Evolutionary conservation across 345 rosid genomes (phyloP), one percentile per base, ranked within the genome.

Genomic region (Salix purpurea): DNA sequence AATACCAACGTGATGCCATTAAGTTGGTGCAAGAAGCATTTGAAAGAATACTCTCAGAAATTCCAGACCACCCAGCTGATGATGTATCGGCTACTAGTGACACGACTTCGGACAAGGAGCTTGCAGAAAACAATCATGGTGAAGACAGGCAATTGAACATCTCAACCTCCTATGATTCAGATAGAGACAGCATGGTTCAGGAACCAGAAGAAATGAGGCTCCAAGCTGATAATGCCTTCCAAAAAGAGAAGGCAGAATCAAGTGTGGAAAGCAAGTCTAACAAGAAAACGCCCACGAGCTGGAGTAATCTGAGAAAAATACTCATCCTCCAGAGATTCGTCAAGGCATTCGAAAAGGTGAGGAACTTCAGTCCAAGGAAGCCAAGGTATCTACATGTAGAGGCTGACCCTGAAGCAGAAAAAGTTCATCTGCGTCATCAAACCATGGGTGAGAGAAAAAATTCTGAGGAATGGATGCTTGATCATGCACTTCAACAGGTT

Each of bases 401-500:
- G 80, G 84, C 80, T 19, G 86, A 85, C 4, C 48, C 76, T 21
- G 96, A 84, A 76, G 85, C 90, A 8, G 97, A 93, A 71, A 93
- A 80, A 67, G 87, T 96, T 76, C 82, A 80, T 58, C 85, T 96
- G 36, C 88, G 92, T 83, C 92, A 81, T 82, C 96, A 86, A 79
- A 85, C 81, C 76, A 75, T 80, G 70, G 89, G 80, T 34, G 92
- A 83, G 76, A 90, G 85, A 77, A 92, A 84, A 83, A 86, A 84
- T 71, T 78, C 86, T 0, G 96, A 91, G 50, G 97, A 91, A 78
- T 96, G 97, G 96, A 94, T 93, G 97, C 91, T 93, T 28, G 97
- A 96, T 82, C 82, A 87, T 78, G 90, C 97, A 48, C 92, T 96
- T 74, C 96, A 86, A 86, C 88, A 78, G 67, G 98, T 90, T 44